Evolutionary conservation across 2,329 filamentous ascomycete species (phyloP).

Genomic region (Pleurostoma richardsiae): DNA sequence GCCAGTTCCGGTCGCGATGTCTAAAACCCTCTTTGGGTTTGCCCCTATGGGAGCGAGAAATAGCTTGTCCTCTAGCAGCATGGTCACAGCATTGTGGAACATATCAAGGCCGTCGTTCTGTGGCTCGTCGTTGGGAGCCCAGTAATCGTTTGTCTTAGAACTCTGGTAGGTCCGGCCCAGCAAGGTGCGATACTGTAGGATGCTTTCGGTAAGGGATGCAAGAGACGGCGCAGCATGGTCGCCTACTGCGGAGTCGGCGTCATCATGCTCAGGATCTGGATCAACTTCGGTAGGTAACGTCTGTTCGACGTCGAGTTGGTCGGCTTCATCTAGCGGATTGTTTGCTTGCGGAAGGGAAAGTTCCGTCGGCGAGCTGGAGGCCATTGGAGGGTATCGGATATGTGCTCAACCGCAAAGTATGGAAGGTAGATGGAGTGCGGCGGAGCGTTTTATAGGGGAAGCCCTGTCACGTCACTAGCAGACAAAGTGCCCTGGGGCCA

Average conservation of each 20-base stretch:
- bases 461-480: too few species aligned
- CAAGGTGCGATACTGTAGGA: background rate
- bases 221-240: background rate
- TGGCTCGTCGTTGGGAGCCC: constrained; percentile 7
- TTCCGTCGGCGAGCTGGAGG: too few species aligned
- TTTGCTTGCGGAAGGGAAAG: too few species aligned
- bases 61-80: constrained; percentile 10
- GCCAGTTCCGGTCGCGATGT: constrained; percentile 21
- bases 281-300: too few species aligned
- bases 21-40: constrained; percentile 14
- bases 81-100: constrained; percentile 4
- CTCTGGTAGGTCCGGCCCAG: background rate
- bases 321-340: too few species aligned
- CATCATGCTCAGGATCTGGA: background rate
- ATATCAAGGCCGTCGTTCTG: constrained; percentile 9
- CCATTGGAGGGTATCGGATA: too few species aligned
- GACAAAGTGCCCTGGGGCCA: too few species aligned
- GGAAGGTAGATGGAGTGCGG: too few species aligned
- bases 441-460: too few species aligned
- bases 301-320: too few species aligned
- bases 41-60: constrained; percentile 28
- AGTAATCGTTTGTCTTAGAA: constrained; percentile 4
- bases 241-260: background rate
- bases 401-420: too few species aligned
- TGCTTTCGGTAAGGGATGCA: background rate